Conservation (phyloP, 83 land plant species). For the Picea abies region DNA sequence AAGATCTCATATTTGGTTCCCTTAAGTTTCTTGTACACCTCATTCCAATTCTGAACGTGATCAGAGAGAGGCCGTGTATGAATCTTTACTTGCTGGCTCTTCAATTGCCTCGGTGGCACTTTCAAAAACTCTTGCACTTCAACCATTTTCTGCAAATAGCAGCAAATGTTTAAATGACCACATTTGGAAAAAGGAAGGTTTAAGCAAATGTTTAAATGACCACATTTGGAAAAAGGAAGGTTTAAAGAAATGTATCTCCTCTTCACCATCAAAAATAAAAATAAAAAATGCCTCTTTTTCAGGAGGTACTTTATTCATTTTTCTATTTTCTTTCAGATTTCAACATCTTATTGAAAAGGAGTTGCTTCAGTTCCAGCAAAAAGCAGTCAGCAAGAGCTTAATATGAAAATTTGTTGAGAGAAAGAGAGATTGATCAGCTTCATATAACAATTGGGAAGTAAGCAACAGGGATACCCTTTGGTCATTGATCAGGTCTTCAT, state of each 20-base stretch:
- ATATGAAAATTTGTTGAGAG: neutral
- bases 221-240: neutral
- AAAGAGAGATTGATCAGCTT: neutral
- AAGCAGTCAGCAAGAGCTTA: neutral
- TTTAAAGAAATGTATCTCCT: neutral
- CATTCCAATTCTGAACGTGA: conserved; percentile 40
- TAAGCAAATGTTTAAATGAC: neutral
- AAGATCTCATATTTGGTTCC: conserved; percentile 43
- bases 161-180: neutral
- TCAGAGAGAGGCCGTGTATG: conserved; percentile 43
- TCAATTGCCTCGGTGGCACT: conserved; percentile 23
- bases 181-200: neutral
- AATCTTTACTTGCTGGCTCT: conserved; percentile 49
- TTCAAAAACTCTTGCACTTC: conserved; percentile 42
- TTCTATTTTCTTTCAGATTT: neutral
- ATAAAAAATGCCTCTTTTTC: neutral
- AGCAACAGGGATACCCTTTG: conserved; percentile 25
- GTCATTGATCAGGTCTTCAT: conserved; percentile 47
- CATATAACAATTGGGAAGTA: neutral
- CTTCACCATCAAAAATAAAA: too few species aligned
- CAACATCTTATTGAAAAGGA: neutral
- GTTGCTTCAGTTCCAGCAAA: neutral
- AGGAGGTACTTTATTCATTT: neutral
- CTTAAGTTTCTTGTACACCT: conserved; percentile 31
- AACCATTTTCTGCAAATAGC: conserved; percentile 26